Evolutionary conservation across 768 basidiomycete species (phyloP).

Genomic region (Rhizopogon salebrosus): DNA sequence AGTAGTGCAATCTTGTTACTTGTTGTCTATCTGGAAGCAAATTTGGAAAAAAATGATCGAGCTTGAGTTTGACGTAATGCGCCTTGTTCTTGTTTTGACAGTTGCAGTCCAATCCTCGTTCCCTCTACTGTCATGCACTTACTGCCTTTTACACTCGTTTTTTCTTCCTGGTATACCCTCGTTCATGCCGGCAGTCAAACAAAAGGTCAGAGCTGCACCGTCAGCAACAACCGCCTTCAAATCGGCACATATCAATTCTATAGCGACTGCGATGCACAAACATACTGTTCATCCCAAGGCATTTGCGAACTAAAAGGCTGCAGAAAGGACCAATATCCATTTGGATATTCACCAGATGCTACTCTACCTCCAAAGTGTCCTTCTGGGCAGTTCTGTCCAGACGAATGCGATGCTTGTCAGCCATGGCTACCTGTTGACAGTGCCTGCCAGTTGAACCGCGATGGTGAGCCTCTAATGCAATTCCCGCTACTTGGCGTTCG

Average conservation of each 20-base stretch:
- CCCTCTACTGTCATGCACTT: constrained; percentile 16
- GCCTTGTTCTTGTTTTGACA: constrained; percentile 1
- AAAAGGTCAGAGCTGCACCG: constrained; percentile 44
- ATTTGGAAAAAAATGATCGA: background rate
- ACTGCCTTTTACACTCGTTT: constrained; percentile 48
- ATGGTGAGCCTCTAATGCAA: constrained; percentile 46
- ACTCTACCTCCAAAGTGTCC: constrained; percentile 58
- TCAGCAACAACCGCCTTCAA: constrained; percentile 61
- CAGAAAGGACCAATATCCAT: constrained; percentile 72
- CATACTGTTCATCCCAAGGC: constrained; percentile 54
- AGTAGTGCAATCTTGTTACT: constrained; percentile 29
- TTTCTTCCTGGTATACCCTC: constrained; percentile 35
- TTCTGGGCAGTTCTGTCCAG: constrained; percentile 71
- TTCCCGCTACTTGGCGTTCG: background rate
- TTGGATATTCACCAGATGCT: constrained; percentile 48
- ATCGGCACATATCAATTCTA: constrained; percentile 75
- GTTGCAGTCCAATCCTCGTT: no score
- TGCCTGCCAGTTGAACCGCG: constrained; percentile 80
- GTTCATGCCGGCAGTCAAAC: constrained; percentile 43
- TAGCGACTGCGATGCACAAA: constrained; percentile 69
- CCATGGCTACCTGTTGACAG: constrained; percentile 53
- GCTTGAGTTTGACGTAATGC: no score
- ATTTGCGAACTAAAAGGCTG: constrained; percentile 64
- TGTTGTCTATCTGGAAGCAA: background rate
- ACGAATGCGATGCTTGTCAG: constrained; percentile 73